Evolutionary conservation across 768 basidiomycete species (phyloP), one percentile per base, ranked within the genome.

Genomic region (Boletus subparvulus): DNA sequence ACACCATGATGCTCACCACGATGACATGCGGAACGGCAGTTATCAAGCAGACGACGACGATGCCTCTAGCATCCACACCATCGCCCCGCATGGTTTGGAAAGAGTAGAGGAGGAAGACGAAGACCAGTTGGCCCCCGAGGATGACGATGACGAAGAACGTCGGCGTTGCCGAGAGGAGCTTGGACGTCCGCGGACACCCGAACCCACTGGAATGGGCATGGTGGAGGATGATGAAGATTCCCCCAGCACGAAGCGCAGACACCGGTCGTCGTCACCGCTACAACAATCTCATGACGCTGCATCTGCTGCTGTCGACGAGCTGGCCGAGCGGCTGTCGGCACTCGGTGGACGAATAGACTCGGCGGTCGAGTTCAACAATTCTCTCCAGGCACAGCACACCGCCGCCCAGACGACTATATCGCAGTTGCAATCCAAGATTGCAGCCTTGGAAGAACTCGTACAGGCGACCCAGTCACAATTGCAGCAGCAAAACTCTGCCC

Each of bases 181-280:
- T 21, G 87, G 86, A 3, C 78, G 90, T 41, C 92, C 91, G 4
- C 77, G 81, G 8, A 94, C 93, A 7, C 92, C 92, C 0, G 92
- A 94, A 66, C 92, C 91, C 6, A 83, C 82, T 12, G 77, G 76
- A 47, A 80, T 81, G 74, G 80, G 81, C 39, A 78, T 82, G 73
- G 66, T 68, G 46, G 80, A 69, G 49, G 78, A 77, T 36, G 77
- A 82, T 46, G 77, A 83, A 9, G 71, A 75, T 37, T 66, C 62
- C n/a, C 61, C 69, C 1, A 50, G 54, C 19, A 49, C 63, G 33
- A 70, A 63, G 43, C 49, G 50, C 14, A 62, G 63, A 30, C 64
- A 61, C 41, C 61, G 54, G 10, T 35, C 66, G 1, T 43, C 62
- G 48, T 59, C 63, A 33, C 63, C 65, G 10, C 60, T 50, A 19